A percentile compares a stretch with the other conserved stretches of the same genome.
Evolutionary conservation across 352 stramenopile species (phyloP).

Genomic region (Phytophthora chlamydospora): DNA sequence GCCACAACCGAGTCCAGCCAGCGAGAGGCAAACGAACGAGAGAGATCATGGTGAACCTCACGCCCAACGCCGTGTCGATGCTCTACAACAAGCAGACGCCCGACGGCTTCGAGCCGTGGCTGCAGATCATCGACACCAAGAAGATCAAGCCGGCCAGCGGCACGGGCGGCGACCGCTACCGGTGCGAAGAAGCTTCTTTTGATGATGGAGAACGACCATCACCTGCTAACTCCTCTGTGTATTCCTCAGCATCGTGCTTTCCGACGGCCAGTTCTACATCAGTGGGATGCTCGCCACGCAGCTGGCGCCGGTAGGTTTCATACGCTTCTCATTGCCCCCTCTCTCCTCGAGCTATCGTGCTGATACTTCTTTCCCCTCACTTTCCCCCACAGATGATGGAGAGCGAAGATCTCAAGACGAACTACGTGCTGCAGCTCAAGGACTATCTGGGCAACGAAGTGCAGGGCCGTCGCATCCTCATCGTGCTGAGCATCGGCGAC

Average conservation of each 20-base stretch:
- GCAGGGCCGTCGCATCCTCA: conserved; percentile 83
- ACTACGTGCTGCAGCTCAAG: conserved; percentile 88
- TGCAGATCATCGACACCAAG: conserved; percentile 90
- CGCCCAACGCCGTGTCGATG: conserved; percentile 82
- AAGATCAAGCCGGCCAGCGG: conserved; percentile 87
- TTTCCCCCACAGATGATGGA: conserved; percentile 68
- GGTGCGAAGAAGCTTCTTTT: conserved; percentile 23
- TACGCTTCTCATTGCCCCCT: background rate
- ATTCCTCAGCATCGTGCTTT: conserved; percentile 69
- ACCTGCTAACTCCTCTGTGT: conserved; percentile 6
- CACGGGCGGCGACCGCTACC: conserved; percentile 77
- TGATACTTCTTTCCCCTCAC: background rate
- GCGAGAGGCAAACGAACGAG: background rate
- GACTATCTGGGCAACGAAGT: conserved; percentile 87
- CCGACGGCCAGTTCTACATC: conserved; percentile 81
- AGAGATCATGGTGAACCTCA: conserved; percentile 81
- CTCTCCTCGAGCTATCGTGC: background rate
- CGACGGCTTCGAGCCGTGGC: conserved; percentile 87
- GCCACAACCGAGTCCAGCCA: conserved; percentile 11
- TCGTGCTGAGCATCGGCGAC: conserved; percentile 82
- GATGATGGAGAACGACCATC: conserved; percentile 1
- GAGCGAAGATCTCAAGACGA: conserved; percentile 78
- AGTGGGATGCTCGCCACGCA: conserved; percentile 89
- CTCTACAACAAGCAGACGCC: conserved; percentile 87
- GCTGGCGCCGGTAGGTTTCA: conserved; percentile 63